phyloP scores from a whole-genome alignment of 2,329 filamentous ascomycete genomes.

The Scedosporium minutisporum region DNA sequence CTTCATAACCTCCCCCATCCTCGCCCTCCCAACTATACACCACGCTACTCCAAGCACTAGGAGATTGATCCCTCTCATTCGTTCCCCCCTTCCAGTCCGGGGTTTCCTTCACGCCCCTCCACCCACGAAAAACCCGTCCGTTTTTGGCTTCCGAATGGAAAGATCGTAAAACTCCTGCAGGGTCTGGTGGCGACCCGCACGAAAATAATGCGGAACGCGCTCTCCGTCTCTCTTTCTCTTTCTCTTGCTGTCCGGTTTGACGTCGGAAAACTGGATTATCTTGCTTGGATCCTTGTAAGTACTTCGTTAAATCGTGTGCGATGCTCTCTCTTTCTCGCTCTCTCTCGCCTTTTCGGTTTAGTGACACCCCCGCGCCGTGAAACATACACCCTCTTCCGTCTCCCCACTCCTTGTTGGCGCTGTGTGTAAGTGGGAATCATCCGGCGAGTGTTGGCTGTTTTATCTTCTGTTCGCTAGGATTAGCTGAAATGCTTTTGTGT shows the following conservation, averaged over 20 bases:
- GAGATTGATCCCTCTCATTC: background rate
- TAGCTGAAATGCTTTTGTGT: background rate
- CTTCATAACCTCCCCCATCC: no score
- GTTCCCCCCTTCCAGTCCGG: background rate
- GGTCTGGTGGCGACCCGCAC: conserved; percentile 3
- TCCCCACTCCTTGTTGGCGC: background rate
- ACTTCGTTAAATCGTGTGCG: no score
- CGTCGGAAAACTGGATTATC: background rate
- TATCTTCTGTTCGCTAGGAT: background rate
- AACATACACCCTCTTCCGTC: background rate
- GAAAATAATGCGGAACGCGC: conserved; percentile 4
- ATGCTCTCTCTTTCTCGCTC: background rate
- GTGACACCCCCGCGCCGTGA: background rate
- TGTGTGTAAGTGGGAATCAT: background rate
- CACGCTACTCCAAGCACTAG: no score
- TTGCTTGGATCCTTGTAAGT: no score
- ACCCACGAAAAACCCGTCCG: background rate
- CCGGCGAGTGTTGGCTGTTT: background rate
- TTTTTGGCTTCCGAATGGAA: background rate
- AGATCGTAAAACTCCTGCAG: background rate
- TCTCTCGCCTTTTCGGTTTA: background rate
- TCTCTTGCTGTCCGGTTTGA: background rate
- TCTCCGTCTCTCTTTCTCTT: background rate
- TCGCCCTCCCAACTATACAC: no score
- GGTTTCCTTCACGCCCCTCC: background rate